These are phyloP conservation scores for Eucalyptus dawsonii DNA, from an alignment of 345 rosid species.

Conservation along the genomic window DNA sequence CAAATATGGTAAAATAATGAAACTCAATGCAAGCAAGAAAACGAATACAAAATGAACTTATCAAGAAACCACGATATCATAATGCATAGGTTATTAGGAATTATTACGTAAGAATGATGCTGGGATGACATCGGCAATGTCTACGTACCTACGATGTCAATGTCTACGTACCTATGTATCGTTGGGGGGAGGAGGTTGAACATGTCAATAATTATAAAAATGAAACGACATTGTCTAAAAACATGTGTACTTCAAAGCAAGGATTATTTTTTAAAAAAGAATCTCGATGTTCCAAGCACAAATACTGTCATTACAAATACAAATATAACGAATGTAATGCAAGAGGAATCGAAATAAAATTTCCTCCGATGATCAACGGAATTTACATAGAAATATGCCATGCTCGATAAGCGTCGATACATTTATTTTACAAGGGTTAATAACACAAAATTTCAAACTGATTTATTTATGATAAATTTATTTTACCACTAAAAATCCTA, in stretches of 20 bases:
- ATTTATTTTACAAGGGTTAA: neutral
- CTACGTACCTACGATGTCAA: neutral
- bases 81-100: neutral
- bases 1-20: neutral
- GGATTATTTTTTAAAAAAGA: neutral
- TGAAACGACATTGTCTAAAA: neutral
- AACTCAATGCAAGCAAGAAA: neutral
- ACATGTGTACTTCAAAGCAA: neutral
- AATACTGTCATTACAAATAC: neutral
- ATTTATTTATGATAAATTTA: no score
- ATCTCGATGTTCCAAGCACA: neutral
- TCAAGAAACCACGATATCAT: neutral
- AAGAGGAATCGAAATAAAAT: neutral
- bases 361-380: neutral
- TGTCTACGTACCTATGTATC: neutral
- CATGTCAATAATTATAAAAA: neutral
- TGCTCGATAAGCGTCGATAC: neutral
- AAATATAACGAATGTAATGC: neutral
- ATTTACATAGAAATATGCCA: neutral
- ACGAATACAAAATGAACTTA: neutral
- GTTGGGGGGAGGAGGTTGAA: neutral
- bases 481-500: no score
- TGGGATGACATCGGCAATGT: neutral
- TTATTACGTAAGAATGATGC: neutral
- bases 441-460: no score